Evolutionary conservation across 768 basidiomycete species (phyloP).

Genomic region (Agrocybe pediades): DNA sequence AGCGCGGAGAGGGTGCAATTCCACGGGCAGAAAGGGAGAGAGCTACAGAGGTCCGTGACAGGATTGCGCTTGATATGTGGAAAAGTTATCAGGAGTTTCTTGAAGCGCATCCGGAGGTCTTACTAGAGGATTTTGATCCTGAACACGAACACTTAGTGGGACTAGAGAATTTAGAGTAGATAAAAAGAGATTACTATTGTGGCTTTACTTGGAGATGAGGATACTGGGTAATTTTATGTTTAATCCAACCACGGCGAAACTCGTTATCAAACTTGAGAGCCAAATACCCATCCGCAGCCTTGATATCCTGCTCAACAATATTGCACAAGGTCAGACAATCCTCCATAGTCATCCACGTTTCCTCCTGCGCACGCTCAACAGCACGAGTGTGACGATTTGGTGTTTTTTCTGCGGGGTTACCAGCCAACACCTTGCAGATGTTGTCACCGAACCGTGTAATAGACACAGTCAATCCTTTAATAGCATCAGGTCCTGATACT

Average conservation of each 20-base stretch:
- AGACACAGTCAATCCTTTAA: conserved; percentile 6
- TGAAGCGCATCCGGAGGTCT: conserved; percentile 6
- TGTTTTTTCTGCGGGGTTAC: conserved; percentile 10
- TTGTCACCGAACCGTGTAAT: conserved; percentile 11
- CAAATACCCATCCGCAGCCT: conserved; percentile 17
- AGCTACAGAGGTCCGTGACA: conserved; percentile 9
- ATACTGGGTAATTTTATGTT: neutral
- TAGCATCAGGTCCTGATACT: conserved; percentile 5
- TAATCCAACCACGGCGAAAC: neutral
- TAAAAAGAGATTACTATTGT: no score
- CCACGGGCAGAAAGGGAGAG: conserved; percentile 9
- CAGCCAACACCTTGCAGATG: conserved; percentile 12
- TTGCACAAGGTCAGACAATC: conserved; percentile 9
- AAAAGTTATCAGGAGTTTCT: conserved; percentile 14
- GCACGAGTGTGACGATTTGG: conserved; percentile 14
- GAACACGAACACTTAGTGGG: conserved; percentile 1
- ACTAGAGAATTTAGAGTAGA: no score
- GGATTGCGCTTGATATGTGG: conserved; percentile 20
- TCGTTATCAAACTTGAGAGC: conserved; percentile 4
- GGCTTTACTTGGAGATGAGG: no score
- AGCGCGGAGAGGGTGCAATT: conserved; percentile 9
- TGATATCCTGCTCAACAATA: conserved; percentile 16
- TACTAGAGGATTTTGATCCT: conserved; percentile 2
- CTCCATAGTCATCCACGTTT: conserved; percentile 13
- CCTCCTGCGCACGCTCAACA: conserved; percentile 14